Evolutionary conservation across 305 asterid genomes (phyloP).

Genomic region (Fraxinus angustifolia): DNA sequence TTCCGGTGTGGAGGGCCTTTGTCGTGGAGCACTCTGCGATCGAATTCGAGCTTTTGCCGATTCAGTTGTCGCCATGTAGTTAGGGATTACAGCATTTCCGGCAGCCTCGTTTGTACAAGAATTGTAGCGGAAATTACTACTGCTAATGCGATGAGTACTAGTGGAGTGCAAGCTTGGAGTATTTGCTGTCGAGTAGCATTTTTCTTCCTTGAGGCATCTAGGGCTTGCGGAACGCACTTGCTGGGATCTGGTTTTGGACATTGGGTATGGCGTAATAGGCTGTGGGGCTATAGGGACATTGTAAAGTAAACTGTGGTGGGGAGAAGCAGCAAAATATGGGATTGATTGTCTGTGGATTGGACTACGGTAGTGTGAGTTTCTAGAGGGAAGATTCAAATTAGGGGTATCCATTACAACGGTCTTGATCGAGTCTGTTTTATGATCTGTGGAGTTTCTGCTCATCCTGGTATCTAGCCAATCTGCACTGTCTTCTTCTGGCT

Average conservation of each 20-base stretch:
- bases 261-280: slow-evolving; percentile 50
- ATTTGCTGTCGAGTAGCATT: slow-evolving; percentile 75
- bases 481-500: slow-evolving; percentile 37
- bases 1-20: slow-evolving; percentile 78
- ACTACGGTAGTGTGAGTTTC: slow-evolving; percentile 55
- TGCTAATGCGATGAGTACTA: slow-evolving; percentile 33
- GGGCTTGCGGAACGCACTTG: slow-evolving; percentile 56
- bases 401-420: slow-evolving; percentile 65
- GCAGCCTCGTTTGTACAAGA: slow-evolving; percentile 27
- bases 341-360: slow-evolving; percentile 40
- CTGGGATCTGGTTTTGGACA: slow-evolving; percentile 31
- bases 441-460: slow-evolving; percentile 65
- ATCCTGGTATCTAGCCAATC: slow-evolving; percentile 64
- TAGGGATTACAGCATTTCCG: slow-evolving; percentile 38
- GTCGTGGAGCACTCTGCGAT: slow-evolving; percentile 83
- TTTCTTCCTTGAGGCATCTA: slow-evolving; percentile 42
- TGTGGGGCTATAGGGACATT: slow-evolving; percentile 23
- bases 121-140: slow-evolving; percentile 37
- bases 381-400: slow-evolving; percentile 19
- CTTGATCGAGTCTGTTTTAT: slow-evolving; percentile 53
- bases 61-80: slow-evolving; percentile 85
- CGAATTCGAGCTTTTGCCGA: slow-evolving; percentile 75
- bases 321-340: slow-evolving; percentile 35
- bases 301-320: slow-evolving; percentile 36
- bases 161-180: slow-evolving; percentile 61